Base-by-base conservation (phyloP, 2,329 filamentous ascomycete species). In the Botrytis porri region DNA sequence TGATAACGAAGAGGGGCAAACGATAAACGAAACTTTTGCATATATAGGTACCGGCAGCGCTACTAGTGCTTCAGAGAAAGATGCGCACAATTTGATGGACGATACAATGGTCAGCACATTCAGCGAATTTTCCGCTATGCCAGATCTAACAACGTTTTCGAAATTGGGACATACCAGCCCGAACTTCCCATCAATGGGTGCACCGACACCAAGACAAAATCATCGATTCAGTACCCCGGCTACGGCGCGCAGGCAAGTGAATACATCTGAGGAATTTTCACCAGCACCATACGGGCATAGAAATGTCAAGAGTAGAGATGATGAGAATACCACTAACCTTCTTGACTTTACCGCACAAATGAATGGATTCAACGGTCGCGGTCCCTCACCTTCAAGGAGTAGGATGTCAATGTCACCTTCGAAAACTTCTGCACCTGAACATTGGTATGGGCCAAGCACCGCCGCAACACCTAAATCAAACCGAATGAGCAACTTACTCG, bases 321-420 rank as follows among this genome's bases (percentile, higher is more conserved):
- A 79, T 73, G 83, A 82, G 65, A 88, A 92, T 79, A 93, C 92
- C 5, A 92, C 92, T 25, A 97, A 93, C 78, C 86, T 97, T 62
- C 86, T 93, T 77, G 96, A 98, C 80, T 97, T 98, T 78, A 97
- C 94, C 0, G 93, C 96, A 74, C 93, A 94, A 77, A 86, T 91
- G 74, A 88, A 89, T 76, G 84, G 85, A 18, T 86, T 88, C 72
- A 83, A 83, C 41, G 84, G 77, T 25, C 83, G 73, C 76, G 81
- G 22, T 79, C 80, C 65, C 75, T 88, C 89, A 0, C 88, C 90
- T 0, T 82, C 82, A 70, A 88, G 86, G 76, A 84, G 83, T 43
- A 61, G 73, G 82, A 83, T 71, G 82, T 89, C 76, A 83, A 83
- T 71, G 82, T 89, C 76, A 83, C 86, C 69, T 83, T 86, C 77